These are phyloP conservation scores for Dispira simplex DNA, from an alignment of 192 early-diverging fungal genomes.

Conservation along the genomic window DNA sequence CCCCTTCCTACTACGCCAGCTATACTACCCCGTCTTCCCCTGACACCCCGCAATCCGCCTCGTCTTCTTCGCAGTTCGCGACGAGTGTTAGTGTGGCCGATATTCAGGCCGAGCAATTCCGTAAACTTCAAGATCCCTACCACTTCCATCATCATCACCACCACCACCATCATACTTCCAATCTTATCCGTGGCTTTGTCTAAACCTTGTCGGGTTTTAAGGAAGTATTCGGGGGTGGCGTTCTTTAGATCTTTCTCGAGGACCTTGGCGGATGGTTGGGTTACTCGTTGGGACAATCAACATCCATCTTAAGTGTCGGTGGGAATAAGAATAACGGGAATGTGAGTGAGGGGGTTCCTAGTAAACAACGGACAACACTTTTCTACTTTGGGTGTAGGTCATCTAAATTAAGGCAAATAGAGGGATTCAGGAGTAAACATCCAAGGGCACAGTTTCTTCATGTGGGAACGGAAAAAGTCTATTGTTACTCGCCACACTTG, in stretches of 20 bases:
- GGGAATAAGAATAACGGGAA: too few relatives aligned
- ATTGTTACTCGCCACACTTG: too few relatives aligned
- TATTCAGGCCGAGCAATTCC: slow-evolving; percentile 4
- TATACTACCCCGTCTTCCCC: neutral
- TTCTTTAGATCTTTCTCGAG: neutral
- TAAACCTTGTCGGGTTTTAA: neutral
- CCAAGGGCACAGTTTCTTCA: too few relatives aligned
- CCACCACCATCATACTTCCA: neutral
- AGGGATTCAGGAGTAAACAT: too few relatives aligned
- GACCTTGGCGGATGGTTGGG: neutral
- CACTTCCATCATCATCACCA: neutral
- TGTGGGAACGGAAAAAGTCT: too few relatives aligned
- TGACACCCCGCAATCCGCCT: neutral
- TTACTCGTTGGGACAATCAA: neutral
- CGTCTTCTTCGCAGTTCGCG: neutral
- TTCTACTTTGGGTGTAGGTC: too few relatives aligned
- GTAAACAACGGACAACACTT: too few relatives aligned
- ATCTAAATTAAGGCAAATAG: too few relatives aligned
- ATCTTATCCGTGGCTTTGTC: neutral
- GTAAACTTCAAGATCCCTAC: neutral
- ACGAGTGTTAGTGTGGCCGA: neutral
- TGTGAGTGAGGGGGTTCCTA: too few relatives aligned
- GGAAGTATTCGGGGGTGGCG: neutral
- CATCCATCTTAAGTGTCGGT: too few relatives aligned
- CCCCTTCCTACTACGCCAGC: neutral